Percentiles rank a stretch among this genome's conserved stretches.
Conservation (phyloP, 495 filamentous ascomycete species). For the Sphaerosporella brunnea region DNA sequence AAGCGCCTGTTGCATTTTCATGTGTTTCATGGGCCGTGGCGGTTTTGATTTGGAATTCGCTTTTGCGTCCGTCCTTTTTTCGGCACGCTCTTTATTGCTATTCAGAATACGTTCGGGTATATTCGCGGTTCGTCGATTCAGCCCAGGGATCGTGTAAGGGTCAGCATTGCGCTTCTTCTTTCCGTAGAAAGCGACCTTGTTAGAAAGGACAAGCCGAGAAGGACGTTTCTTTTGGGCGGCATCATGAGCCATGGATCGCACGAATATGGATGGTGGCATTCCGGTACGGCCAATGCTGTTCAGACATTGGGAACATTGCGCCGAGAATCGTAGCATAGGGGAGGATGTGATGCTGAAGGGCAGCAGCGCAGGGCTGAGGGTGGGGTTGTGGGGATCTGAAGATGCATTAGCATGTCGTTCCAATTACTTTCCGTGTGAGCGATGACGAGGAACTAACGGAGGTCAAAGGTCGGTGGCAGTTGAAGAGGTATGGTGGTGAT, state of each 20-base stretch:
- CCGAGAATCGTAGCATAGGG: conserved; percentile 6
- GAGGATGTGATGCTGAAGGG: too few species aligned
- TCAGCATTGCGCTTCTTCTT: conserved; percentile 29
- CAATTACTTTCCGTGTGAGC: too few species aligned
- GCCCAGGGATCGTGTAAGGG: conserved; percentile 13
- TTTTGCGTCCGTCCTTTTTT: conserved; percentile 21
- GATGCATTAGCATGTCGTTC: too few species aligned
- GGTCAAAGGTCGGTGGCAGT: too few species aligned
- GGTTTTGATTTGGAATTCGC: conserved; percentile 26
- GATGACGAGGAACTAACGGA: too few species aligned
- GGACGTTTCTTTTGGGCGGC: conserved; percentile 28
- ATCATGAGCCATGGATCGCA: conserved; percentile 11
- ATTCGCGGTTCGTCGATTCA: conserved; percentile 6
- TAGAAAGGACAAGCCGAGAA: conserved; percentile 66
- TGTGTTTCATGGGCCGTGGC: conserved; percentile 48
- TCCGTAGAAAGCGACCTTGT: conserved; percentile 38
- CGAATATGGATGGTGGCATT: conserved; percentile 2
- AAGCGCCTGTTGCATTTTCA: conserved; percentile 85
- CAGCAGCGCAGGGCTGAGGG: too few species aligned
- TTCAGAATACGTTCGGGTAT: conserved; percentile 1
- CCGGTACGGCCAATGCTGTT: background rate
- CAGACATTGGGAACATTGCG: conserved; percentile 14
- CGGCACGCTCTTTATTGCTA: background rate
- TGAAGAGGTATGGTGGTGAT: too few species aligned
- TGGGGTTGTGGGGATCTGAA: too few species aligned